These are phyloP conservation scores for Nicotiana undulata DNA, from an alignment of 257 asterid genomes.

Conservation along the genomic window DNA sequence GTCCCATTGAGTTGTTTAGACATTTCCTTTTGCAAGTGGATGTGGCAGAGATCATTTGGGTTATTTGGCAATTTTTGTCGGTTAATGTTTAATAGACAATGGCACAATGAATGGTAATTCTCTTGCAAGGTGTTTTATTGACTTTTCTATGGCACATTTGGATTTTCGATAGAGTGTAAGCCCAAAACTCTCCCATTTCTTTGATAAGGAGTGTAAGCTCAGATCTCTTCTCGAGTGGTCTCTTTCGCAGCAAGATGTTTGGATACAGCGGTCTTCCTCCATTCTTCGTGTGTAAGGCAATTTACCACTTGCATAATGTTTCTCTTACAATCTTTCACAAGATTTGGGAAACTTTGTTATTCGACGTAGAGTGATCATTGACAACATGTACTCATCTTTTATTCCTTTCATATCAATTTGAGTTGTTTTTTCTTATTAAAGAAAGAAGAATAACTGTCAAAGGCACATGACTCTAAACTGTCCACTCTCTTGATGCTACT, in stretches of 20 bases:
- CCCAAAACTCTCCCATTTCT: not conserved
- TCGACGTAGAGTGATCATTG: not conserved
- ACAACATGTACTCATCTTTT: not conserved
- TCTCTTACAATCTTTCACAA: not conserved
- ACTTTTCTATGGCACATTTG: not conserved
- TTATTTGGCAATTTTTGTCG: not conserved
- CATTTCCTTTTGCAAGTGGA: not conserved
- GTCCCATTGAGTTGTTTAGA: not conserved
- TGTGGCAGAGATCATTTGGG: not conserved
- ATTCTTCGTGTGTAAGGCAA: not conserved
- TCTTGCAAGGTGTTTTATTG: not conserved
- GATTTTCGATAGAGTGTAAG: not conserved
- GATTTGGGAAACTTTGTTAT: not conserved
- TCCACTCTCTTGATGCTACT: too few relatives aligned
- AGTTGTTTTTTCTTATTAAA: not conserved
- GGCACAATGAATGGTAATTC: not conserved
- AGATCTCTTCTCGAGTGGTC: not conserved
- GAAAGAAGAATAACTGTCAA: too few relatives aligned
- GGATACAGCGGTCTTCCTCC: not conserved
- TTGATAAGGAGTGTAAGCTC: not conserved
- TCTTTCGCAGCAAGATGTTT: not conserved
- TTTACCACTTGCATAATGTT: not conserved
- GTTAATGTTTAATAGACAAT: not conserved
- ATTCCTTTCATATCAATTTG: not conserved
- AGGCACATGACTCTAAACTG: too few relatives aligned